Evolutionary conservation across 306 rosid genomes (phyloP), one percentile per base, ranked within the genome.

Genomic region (Gillenia trifoliata): DNA sequence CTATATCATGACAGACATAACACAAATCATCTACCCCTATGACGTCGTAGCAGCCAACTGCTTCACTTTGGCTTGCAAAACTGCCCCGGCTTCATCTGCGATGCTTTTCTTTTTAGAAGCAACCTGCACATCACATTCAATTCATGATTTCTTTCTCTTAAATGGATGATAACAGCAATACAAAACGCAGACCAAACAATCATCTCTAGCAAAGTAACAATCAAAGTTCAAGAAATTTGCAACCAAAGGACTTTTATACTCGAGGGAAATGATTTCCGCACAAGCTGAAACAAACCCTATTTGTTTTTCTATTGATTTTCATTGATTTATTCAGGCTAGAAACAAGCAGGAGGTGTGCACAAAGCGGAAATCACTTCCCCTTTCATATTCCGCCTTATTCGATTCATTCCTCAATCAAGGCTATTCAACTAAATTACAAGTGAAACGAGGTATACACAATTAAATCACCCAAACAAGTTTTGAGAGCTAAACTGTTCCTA

Each of bases 21-120:
- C 12, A 6, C 5, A 29, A 61, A 3, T 19, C 45, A 64, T 64
- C 68, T 34, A 34, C 16, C 22, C 41, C 31, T 52, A 72, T 63
- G 74, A 40, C 81, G 85, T 68, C 28, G 87, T 31, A 4, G 92
- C 79, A 56, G 92, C 87, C 71, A 88, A 79, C 62, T 92, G 93
- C 89, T 92, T 92, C 83, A 92, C 34, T 54, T 92, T 92, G 40
- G 88, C 90, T 83, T 92, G 97, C 78, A 92, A 81, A 75, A 88
- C 66, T 25, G 76, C 79, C 57, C 87, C 93, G 2, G 75, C 93
- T 83, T 91, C 96, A 79, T 89, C 91, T 41, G 90, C 85, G 36
- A 93, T 79, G 74, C 82, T 77, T 81, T 87, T 89, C 94, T 93
- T 93, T 73, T 88, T 89, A 20, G 98, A 84, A 49, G 98, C 92